Conservation (phyloP, 768 basidiomycete species). For the Leccinum boreale region DNA sequence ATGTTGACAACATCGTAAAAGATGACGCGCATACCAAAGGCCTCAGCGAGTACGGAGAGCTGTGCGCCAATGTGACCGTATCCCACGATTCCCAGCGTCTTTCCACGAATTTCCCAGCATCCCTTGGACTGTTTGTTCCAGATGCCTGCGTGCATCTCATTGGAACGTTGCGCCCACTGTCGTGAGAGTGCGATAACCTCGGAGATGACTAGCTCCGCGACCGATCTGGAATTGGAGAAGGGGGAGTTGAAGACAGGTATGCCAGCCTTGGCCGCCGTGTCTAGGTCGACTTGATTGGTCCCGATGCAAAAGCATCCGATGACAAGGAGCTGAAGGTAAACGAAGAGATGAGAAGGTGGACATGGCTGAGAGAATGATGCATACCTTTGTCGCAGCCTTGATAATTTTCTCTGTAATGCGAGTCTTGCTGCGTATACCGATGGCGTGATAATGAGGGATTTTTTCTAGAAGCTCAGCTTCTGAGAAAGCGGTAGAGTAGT, state of each 20-base stretch:
- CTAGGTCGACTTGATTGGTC: conserved; percentile 94
- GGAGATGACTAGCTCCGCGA: conserved; percentile 94
- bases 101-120: conserved; percentile 98
- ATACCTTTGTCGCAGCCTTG: conserved; percentile 80
- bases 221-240: conserved; percentile 97
- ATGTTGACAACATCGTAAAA: conserved; percentile 95
- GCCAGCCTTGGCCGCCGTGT: conserved; percentile 77
- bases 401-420: conserved; percentile 91
- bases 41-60: conserved; percentile 93
- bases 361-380: conserved; percentile 11
- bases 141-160: conserved; percentile 82
- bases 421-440: conserved; percentile 97
- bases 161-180: conserved; percentile 85
- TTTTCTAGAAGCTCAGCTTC: conserved; percentile 90
- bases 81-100: conserved; percentile 96
- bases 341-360: neutral
- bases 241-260: conserved; percentile 99
- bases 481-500: conserved; percentile 77
- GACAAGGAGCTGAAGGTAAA: conserved; percentile 68
- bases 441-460: conserved; percentile 83
- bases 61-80: conserved; percentile 99
- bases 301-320: conserved; percentile 99
- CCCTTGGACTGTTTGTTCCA: conserved; percentile 99
- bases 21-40: conserved; percentile 92
- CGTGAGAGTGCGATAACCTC: conserved; percentile 94